A percentile compares a stretch with the other conserved stretches of the same genome.
phyloP scores from a whole-genome alignment of 2,329 filamentous ascomycete genomes.

The Trichoderma lentiforme region DNA sequence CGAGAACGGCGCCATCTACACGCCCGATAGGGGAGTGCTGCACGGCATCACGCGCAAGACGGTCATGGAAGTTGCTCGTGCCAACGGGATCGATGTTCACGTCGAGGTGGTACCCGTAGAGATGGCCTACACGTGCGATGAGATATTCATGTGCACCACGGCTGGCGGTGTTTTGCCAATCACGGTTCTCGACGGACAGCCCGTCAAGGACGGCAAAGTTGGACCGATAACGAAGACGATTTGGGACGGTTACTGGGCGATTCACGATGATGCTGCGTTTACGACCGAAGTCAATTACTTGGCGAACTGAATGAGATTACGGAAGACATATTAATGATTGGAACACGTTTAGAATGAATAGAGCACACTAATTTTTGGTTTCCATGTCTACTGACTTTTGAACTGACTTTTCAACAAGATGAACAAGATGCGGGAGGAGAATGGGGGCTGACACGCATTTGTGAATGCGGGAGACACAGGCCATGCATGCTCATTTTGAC shows the following conservation, averaged over 20 bases:
- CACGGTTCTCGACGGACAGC: slow-evolving; percentile 2
- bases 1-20: neutral
- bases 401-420: neutral
- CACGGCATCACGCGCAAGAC: slow-evolving; percentile 12
- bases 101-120: slow-evolving; percentile 7
- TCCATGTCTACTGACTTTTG: neutral
- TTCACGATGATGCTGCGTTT: neutral
- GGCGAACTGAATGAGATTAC: neutral
- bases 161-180: slow-evolving; percentile 3
- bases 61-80: neutral
- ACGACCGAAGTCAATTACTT: neutral
- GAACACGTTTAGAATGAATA: neutral
- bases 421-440: neutral
- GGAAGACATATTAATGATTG: neutral
- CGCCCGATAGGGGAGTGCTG: slow-evolving; percentile 3
- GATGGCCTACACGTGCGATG: neutral
- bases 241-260: slow-evolving; percentile 3
- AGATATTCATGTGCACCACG: slow-evolving; percentile 6
- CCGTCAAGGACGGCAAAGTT: neutral
- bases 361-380: neutral
- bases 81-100: neutral
- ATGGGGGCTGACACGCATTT: neutral
- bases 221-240: neutral
- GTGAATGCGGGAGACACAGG: neutral
- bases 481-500: neutral